Conservation (phyloP, 176 grass and related monocot species). For the Carex parvula region DNA sequence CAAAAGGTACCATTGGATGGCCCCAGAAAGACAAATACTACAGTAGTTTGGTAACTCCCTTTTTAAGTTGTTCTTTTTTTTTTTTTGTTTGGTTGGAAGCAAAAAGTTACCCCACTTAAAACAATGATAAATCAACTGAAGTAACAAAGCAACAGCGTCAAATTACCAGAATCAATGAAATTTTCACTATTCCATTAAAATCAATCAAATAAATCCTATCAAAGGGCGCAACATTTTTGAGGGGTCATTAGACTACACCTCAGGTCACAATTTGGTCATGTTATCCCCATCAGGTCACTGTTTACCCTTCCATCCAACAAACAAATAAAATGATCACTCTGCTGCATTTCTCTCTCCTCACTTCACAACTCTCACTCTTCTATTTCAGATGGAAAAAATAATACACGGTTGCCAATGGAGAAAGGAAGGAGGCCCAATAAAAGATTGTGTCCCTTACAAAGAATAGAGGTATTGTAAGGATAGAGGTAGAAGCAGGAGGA, state of each 20-base stretch:
- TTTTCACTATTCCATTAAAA: conserved; percentile 1
- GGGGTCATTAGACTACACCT: background rate
- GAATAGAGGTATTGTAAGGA: background rate
- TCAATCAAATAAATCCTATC: background rate
- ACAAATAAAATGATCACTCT: background rate
- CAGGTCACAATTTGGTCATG: background rate
- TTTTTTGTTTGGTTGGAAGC: background rate
- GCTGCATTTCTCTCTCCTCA: background rate
- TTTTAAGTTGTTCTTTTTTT: background rate
- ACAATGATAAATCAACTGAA: background rate
- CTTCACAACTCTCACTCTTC: background rate
- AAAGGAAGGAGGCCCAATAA: background rate
- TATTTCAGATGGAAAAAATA: background rate
- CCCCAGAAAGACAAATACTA: background rate
- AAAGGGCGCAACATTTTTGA: background rate
- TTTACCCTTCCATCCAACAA: background rate
- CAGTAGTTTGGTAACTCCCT: background rate
- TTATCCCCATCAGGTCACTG: background rate
- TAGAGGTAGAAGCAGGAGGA: no score
- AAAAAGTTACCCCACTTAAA: background rate
- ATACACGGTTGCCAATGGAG: background rate
- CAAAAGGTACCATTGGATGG: background rate
- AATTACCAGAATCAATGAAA: background rate
- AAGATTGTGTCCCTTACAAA: background rate
- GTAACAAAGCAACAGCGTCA: background rate